Base-by-base conservation (phyloP, 148 eudicot genomes). In the Chenopodium berlandieri region DNA sequence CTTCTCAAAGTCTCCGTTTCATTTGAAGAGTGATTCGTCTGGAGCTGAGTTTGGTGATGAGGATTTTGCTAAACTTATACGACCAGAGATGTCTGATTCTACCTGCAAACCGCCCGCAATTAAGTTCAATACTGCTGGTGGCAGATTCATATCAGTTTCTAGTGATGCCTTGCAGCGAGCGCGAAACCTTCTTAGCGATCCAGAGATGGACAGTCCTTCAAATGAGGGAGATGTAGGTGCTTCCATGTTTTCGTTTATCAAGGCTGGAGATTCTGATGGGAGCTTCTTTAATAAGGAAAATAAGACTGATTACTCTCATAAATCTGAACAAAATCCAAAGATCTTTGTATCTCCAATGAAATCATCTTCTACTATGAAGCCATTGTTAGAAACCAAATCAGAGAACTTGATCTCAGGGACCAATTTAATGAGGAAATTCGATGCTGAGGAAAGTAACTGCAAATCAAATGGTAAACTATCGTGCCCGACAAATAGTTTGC, bases 121-220 rank as follows among this genome's bases (percentile, higher is more conserved):
- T 75, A 91, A 90, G 88, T 94, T 96, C 83, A 89, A 90, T 20
- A 94, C 95, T 82, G 99, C 97, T 47, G 93, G 98, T 71, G 99
- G 99, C 65, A 90, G 95, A 80, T 92, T 94, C 69, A 86, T 95
- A 77, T 91, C 97, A 48, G 98, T 95, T 84, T 95, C 99, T 62
- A 80, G 85, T 78, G 94, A 92, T 85, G 97, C 99, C 69, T 81
- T 95, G 87, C 85, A 88, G 84, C 97, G 97, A 69, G 99, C 99
- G 69, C 89, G 87, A 86, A 96, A 88, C 83, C 91, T 96, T 84
- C 97, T 96, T 54, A 97, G 99, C 86, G 90, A 94, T 74, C 87
- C 87, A 9, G 99, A 92, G 79, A 62, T 86, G 67, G 94, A 82
- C 47, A 68, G 73, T 75, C 84, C 89, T 54, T 80, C 86, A 66